Evolutionary conservation across 352 stramenopile genomes (phyloP), one percentile per base, ranked within the genome.

Genomic region (Pythium sp.): DNA sequence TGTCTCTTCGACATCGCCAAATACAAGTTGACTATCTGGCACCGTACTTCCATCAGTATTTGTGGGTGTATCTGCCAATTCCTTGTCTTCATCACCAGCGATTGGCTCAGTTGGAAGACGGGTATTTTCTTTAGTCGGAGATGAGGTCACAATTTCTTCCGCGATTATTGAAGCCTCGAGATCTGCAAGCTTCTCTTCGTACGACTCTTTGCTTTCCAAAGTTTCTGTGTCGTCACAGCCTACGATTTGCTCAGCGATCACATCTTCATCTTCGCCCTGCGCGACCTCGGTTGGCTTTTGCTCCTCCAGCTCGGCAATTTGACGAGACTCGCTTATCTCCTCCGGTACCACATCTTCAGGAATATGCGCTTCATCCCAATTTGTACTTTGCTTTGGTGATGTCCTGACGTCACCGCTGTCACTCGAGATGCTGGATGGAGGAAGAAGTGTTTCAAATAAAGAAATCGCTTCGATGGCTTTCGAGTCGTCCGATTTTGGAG

Each of bases 311-410:
- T 64, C 56, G 32, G 18, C 12, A 18, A 24, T 6, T 28, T 14
- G 7, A n/a, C 14, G 15, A 18, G 28, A 24, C 12, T 70, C 56
- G 6, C 20, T 36, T 46, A 70, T 65, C 57, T 70, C 64, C 46
- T 70, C 64, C 18, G 64, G 58, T 2, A 70, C 43, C n/a, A 58
- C 30, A 18, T 70, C 64, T 5, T 70, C 64, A 20, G 18, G 56
- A 15, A 64, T 49, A 26, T 58, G 54, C 15, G 26, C 36, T 53
- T 68, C 63, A n/a, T 62, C 51, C 53, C 34, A 57, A 14, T 4
- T 43, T 15, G 28, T 41, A 2, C 7, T 56, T 56, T 64, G 59
- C 12, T 34, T 68, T 28, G 18, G 3, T 9, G 32, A 8, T 24
- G 34, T 20, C 14, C 38, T 3, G 22, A 26, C 41, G 22, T 26